Evolutionary conservation across 768 basidiomycete species (phyloP), one percentile per base, ranked within the genome.

Genomic region (Rhizopogon rudus): DNA sequence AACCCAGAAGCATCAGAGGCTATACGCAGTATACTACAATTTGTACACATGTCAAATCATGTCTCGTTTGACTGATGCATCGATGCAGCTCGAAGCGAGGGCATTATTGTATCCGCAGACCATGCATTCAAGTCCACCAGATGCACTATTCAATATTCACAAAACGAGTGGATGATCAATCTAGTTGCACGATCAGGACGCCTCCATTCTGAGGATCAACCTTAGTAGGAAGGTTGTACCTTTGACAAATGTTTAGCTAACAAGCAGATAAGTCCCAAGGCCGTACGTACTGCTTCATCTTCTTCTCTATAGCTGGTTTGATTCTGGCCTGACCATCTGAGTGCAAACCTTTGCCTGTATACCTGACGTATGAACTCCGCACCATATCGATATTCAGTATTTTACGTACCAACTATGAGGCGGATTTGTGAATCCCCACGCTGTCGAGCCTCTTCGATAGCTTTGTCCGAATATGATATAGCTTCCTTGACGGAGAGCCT

Each of bases 401-500:
- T 22, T 43, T 7, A 78, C 85, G 61, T 52, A 83, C 93, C 93
- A 54, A 96, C 93, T 60, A 98, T 96, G 55, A 97, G 71, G 53
- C 81, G 78, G 6, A 97, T 65, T 63, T 91, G 81, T 5, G 73
- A 60, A 55, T 87, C 79, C 2, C 88, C 89, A 29, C 78, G 71
- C 29, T 66, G 69, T 53, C 83, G 86, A 12, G 90, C 92, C 37
- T 80, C 72, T 63, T 81, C 71, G 20, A 96, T 80, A 12, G 87
- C 85, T 20, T 67, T 61, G 60, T 97, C 94, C 2, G 82, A 85
- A 50, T 78, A 79, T 42, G 79, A 75, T 44, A 96, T 83, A 17
- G 93, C 92, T 71, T 98, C 95, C 66, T 91, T 93, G 57, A 96
- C 93, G 68, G 91, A 96, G 3, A 98, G 73, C 1, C 93, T 94